These are phyloP conservation scores for Globisporangium emineosum DNA, from an alignment of 352 stramenopile genomes.

Conservation along the genomic window DNA sequence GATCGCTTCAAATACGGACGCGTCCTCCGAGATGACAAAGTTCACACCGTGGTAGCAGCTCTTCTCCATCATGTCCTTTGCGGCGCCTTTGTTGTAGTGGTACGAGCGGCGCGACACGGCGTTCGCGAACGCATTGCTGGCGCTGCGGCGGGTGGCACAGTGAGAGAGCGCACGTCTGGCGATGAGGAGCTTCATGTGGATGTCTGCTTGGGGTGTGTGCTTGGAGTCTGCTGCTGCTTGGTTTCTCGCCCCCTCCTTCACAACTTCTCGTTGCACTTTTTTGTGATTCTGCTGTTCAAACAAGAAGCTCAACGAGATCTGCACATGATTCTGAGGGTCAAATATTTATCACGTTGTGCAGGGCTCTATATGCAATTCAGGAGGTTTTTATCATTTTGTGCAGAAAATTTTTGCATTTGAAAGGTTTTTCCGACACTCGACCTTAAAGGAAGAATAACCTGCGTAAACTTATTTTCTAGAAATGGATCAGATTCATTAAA, in stretches of 20 bases:
- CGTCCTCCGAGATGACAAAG: slow-evolving; percentile 92
- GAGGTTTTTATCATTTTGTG: no score
- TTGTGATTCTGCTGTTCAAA: slow-evolving; percentile 5
- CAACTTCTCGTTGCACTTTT: neutral
- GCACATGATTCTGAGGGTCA: no score
- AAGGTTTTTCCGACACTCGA: no score
- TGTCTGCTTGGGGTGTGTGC: neutral
- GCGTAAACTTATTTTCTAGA: no score
- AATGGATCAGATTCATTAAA: no score
- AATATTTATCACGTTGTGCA: no score
- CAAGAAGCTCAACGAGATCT: neutral
- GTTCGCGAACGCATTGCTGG: neutral
- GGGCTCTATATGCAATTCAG: no score
- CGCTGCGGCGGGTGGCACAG: neutral
- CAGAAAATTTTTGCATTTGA: no score
- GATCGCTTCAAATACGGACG: slow-evolving; percentile 92
- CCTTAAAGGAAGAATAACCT: no score
- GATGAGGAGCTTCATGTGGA: slow-evolving; percentile 6
- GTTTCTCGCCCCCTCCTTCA: neutral
- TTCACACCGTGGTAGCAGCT: slow-evolving; percentile 94
- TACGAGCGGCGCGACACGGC: slow-evolving; percentile 20
- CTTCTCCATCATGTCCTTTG: slow-evolving; percentile 90
- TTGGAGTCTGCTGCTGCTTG: slow-evolving; percentile 1
- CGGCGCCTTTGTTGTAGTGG: slow-evolving; percentile 81
- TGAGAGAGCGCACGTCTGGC: neutral